Percentiles rank a stretch among this genome's conserved stretches.
Conservation (phyloP, 2,329 filamentous ascomycete species). For the Helotiales sp. region DNA sequence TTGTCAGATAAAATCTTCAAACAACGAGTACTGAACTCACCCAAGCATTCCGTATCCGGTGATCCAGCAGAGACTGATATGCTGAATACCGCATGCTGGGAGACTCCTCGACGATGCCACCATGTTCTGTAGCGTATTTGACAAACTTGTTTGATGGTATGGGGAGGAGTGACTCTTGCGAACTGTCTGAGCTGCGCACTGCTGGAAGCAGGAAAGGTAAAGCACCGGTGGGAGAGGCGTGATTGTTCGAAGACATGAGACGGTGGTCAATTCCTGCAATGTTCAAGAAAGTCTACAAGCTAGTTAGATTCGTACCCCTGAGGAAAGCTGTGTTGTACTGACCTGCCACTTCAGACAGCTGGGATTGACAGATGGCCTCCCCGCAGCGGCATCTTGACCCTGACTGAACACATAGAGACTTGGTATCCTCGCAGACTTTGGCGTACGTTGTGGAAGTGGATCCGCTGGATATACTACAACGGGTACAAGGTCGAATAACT, state of each 20-base stretch:
- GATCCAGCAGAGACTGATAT: conserved; percentile 78
- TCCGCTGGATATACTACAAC: conserved; percentile 77
- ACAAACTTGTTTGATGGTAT: conserved; percentile 70
- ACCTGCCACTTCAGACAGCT: conserved; percentile 97
- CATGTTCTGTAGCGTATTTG: conserved; percentile 66
- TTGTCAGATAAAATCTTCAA: conserved; percentile 4
- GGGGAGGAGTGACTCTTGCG: conserved; percentile 47
- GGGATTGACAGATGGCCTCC: conserved; percentile 84
- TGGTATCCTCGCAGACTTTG: conserved; percentile 51
- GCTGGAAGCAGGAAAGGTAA: conserved; percentile 82
- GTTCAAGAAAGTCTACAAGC: conserved; percentile 75
- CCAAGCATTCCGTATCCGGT: conserved; percentile 84
- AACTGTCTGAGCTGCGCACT: conserved; percentile 35
- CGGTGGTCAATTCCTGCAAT: conserved; percentile 73
- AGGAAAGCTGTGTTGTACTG: conserved; percentile 39
- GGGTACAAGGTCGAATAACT: conserved; percentile 84
- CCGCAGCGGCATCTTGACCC: conserved; percentile 62
- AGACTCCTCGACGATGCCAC: conserved; percentile 52
- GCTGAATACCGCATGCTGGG: conserved; percentile 62
- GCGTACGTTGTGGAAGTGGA: conserved; percentile 69
- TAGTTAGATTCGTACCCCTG: conserved; percentile 13
- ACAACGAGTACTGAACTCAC: conserved; percentile 50
- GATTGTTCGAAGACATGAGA: conserved; percentile 79
- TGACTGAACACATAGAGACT: conserved; percentile 80
- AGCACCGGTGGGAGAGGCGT: conserved; percentile 87